These are phyloP conservation scores for Ormosia emarginata DNA, from an alignment of 306 rosid genomes.

Conservation along the genomic window DNA sequence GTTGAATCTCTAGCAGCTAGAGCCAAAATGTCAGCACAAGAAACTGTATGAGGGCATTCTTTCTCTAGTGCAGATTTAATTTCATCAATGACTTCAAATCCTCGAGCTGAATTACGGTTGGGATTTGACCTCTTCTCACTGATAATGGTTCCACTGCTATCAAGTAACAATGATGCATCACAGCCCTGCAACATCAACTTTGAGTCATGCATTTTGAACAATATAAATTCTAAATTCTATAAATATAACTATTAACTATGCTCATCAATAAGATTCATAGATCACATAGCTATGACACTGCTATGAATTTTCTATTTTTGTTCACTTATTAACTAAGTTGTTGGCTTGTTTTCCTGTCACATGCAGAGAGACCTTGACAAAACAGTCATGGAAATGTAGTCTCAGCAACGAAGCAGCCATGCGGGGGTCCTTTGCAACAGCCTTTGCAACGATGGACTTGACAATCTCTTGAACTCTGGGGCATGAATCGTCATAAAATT, in stretches of 20 bases:
- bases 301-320: neutral
- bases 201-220: neutral
- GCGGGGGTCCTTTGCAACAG: conserved; percentile 68
- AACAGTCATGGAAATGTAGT: conserved; percentile 91
- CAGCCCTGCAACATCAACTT: conserved; percentile 66
- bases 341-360: neutral
- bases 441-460: conserved; percentile 63
- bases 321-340: neutral
- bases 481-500: conserved; percentile 71
- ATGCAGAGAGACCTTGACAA: conserved; percentile 62
- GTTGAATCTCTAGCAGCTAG: conserved; percentile 90
- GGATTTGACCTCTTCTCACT: conserved; percentile 88
- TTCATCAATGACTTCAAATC: conserved; percentile 80
- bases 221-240: neutral
- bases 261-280: neutral
- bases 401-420: conserved; percentile 88
- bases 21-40: conserved; percentile 89
- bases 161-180: conserved; percentile 78
- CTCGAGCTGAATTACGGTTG: conserved; percentile 70
- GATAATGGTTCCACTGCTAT: conserved; percentile 61
- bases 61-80: conserved; percentile 87
- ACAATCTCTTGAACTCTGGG: conserved; percentile 69
- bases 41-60: conserved; percentile 76
- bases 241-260: neutral
- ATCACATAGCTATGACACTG: neutral